A percentile compares a stretch with the other conserved stretches of the same genome.
Evolutionary conservation across 805 yeast species (phyloP).

Genomic region (Candida alai): DNA sequence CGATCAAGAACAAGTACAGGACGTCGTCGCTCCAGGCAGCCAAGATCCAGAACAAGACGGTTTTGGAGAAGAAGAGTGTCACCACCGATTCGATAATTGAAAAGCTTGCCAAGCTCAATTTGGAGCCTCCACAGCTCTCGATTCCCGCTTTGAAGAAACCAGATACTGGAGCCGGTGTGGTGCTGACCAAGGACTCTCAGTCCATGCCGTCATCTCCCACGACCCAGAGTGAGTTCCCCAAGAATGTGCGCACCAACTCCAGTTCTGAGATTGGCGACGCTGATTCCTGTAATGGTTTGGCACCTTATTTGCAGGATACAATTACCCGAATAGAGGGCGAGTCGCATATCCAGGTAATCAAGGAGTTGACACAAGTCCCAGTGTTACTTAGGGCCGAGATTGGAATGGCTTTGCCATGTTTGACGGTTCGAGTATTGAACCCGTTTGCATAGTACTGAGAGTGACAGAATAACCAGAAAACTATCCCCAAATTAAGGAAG

Average conservation of each 20-base stretch:
- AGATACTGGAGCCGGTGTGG: neutral
- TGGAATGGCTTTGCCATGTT: constrained; percentile 94
- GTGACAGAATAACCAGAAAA: no score
- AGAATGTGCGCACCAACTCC: constrained; percentile 16
- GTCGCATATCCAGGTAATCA: constrained; percentile 70
- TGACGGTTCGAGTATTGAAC: constrained; percentile 85
- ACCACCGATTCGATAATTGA: constrained; percentile 42
- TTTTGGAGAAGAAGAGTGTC: constrained; percentile 24
- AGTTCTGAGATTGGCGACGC: constrained; percentile 11
- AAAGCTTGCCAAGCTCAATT: constrained; percentile 47
- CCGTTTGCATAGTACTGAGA: no score
- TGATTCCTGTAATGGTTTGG: constrained; percentile 35
- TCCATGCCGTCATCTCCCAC: constrained; percentile 27
- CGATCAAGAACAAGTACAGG: constrained; percentile 74
- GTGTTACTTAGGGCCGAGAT: constrained; percentile 84
- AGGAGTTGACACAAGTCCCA: constrained; percentile 75
- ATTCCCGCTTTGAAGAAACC: constrained; percentile 17
- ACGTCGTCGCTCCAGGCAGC: constrained; percentile 74
- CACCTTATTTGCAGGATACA: constrained; percentile 56
- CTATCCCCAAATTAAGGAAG: no score
- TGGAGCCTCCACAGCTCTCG: constrained; percentile 44
- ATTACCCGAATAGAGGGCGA: constrained; percentile 59
- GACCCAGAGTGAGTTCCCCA: constrained; percentile 15
- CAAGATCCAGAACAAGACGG: constrained; percentile 41
- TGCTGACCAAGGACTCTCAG: constrained; percentile 10